Percentiles rank a stretch among this genome's conserved stretches.
phyloP scores from a whole-genome alignment of 805 yeast genomes.

The Jamesozyma jinghongensis region DNA sequence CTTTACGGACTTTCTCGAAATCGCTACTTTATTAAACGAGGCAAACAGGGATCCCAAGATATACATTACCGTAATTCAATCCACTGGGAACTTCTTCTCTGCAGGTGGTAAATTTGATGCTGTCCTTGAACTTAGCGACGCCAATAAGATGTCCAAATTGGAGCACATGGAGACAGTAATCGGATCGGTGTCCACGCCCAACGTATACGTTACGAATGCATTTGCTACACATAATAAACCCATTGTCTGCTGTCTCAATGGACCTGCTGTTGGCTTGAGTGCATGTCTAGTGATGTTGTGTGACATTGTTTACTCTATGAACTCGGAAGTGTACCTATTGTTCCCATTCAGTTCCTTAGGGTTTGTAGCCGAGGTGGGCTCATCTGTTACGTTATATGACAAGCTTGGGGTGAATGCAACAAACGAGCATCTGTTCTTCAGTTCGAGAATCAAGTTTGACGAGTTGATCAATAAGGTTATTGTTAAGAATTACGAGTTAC shows the following conservation, averaged over 20 bases:
- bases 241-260: conserved; percentile 66
- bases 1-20: conserved; percentile 49
- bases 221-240: conserved; percentile 63
- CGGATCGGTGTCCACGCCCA: conserved; percentile 50
- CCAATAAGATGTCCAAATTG: conserved; percentile 1
- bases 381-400: conserved; percentile 55
- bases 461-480: conserved; percentile 55
- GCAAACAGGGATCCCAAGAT: conserved; percentile 60
- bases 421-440: conserved; percentile 61
- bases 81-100: conserved; percentile 67
- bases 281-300: conserved; percentile 63
- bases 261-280: conserved; percentile 76
- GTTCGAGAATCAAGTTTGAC: conserved; percentile 51
- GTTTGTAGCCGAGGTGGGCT: conserved; percentile 71
- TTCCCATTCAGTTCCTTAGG: conserved; percentile 79
- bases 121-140: conserved; percentile 6
- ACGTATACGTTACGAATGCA: conserved; percentile 55
- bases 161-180: conserved; percentile 34
- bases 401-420: conserved; percentile 69
- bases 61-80: conserved; percentile 52
- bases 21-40: conserved; percentile 48
- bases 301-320: conserved; percentile 63
- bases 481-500: conserved; percentile 42
- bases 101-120: conserved; percentile 61
- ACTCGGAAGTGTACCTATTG: conserved; percentile 47